Conservation (phyloP, 768 basidiomycete genomes). For the Coprinopsis cinerea region DNA sequence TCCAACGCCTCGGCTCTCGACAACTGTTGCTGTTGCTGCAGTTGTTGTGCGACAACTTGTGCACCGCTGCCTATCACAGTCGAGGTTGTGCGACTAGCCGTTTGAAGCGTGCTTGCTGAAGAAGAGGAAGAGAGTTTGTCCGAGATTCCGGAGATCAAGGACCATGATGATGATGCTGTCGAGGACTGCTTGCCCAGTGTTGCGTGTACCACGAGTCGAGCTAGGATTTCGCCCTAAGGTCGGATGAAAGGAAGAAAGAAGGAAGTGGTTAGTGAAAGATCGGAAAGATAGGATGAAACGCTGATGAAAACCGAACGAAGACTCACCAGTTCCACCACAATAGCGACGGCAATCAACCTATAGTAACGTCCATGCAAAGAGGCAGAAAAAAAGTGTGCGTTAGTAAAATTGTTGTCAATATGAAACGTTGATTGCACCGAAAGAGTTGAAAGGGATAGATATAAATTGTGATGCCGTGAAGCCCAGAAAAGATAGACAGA, state of each 20-base stretch:
- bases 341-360: conserved; percentile 87
- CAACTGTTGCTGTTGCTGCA: conserved; percentile 13
- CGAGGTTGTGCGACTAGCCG: no score
- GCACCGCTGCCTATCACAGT: no score
- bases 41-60: no score
- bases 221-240: conserved; percentile 72
- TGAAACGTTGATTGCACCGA: no score
- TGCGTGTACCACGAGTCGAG: conserved; percentile 68
- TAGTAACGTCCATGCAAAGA: no score
- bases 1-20: conserved; percentile 35
- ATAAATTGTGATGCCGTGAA: no score
- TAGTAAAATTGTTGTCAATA: no score
- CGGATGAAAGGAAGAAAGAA: background rate
- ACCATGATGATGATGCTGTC: conserved; percentile 1
- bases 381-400: no score
- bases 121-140: conserved; percentile 7
- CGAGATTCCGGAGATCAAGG: background rate
- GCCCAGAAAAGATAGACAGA: conserved; percentile 17
- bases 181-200: conserved; percentile 25
- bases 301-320: no score
- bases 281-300: conserved; percentile 1
- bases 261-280: background rate
- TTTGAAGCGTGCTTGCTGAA: no score
- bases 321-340: conserved; percentile 79
- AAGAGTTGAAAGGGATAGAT: no score